phyloP scores from a whole-genome alignment of 2,329 filamentous ascomycete species.

The Fusarium fujikuroi region DNA sequence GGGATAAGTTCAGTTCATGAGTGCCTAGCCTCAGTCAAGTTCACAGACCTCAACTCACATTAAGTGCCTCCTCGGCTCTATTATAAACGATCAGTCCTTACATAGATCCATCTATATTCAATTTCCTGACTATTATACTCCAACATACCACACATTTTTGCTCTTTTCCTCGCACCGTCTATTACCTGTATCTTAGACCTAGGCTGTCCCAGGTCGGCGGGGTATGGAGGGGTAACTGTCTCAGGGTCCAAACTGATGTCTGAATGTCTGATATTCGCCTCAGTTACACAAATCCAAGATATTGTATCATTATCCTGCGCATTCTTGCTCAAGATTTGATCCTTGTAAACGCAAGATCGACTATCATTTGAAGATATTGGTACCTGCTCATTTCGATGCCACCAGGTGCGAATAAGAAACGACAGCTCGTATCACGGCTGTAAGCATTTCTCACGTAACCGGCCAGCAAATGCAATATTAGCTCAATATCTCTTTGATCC shows the following conservation, averaged over 20 bases:
- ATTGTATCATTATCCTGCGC: constrained; percentile 29
- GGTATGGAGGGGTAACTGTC: constrained; percentile 31
- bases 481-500: not conserved
- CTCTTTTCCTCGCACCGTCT: not conserved
- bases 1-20: not conserved
- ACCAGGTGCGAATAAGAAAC: not conserved
- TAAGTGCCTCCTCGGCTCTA: no score
- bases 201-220: constrained; percentile 10
- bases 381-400: not conserved
- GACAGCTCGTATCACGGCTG: not conserved
- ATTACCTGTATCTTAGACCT: not conserved
- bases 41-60: no score
- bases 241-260: constrained; percentile 29
- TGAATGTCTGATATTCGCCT: constrained; percentile 6
- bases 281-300: constrained; percentile 23
- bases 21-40: not conserved
- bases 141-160: not conserved
- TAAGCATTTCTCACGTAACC: not conserved
- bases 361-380: not conserved
- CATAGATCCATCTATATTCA: not conserved
- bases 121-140: no score
- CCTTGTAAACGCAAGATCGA: not conserved
- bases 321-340: constrained; percentile 34
- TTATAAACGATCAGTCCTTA: not conserved
- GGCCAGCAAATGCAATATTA: not conserved